Evolutionary conservation across 768 basidiomycete species (phyloP), one percentile per base, ranked within the genome.

Genomic region (Cantharellus cinnabarinus): DNA sequence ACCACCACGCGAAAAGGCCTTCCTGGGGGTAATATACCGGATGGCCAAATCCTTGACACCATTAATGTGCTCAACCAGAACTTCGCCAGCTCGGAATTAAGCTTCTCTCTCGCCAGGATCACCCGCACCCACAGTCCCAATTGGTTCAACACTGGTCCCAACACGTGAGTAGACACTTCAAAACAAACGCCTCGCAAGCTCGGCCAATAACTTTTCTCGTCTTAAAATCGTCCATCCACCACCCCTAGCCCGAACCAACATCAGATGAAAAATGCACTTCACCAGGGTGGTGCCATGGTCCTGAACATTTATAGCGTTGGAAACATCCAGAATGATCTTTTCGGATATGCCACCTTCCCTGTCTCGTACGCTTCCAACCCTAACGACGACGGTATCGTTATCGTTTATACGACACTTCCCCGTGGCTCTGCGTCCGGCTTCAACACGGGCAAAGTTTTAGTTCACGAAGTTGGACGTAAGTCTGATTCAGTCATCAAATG

Each of bases 381-480:
- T 10, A 59, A 57, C 10, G 66, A 71, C 52, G 73, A 75, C 56
- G 73, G 72, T n/a, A 68, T 73, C 34, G 68, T 73, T 35, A 63
- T 73, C 35, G 63, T 64, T 15, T 69, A 67, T 57, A 59, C 64
- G 3, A 65, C 68, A 5, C 62, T 72, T 5, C 72, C 73, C 3
- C 70, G 68, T 29, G 66, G 63, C 41, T 56, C 29, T 44, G 61
- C 51, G 35, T 35, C 48, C 40, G 60, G 60, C 61, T 61, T 59
- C 41, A 61, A 61, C 50, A n/a, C 44, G 40, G 64, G 56, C 57
- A 65, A 66, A 55, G 71, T 70, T 2, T 50, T 71, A 39, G 71
- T 70, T 4, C 72, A 73, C 60, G 72, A 73, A 62, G 64, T 65
- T 20, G 72, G 72, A 2, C 71, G 72, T 59, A 72, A 71, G 72